Evolutionary conservation across 2,329 filamentous ascomycete genomes (phyloP).

Genomic region (Aureobasidium sp.): DNA sequence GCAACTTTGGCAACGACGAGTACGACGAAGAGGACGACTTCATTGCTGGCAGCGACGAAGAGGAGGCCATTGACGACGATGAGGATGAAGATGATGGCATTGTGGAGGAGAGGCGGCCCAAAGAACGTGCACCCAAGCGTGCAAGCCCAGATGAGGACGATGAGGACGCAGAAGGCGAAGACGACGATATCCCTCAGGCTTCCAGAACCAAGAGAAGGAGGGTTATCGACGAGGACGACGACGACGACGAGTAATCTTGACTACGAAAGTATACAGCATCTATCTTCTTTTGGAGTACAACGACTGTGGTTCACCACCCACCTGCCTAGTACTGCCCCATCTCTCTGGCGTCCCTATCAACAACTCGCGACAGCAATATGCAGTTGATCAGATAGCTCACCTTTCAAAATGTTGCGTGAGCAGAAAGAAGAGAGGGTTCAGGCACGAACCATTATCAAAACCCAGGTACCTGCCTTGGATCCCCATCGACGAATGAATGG

Average conservation of each 20-base stretch:
- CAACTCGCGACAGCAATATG: not conserved
- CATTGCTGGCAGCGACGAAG: conserved; percentile 59
- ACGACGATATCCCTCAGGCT: conserved; percentile 21
- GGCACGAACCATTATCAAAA: not conserved
- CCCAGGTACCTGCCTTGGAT: not conserved
- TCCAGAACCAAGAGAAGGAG: conserved; percentile 36
- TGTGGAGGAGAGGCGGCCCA: conserved; percentile 23
- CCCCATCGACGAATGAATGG: not conserved
- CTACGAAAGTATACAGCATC: not conserved
- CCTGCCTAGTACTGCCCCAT: not conserved
- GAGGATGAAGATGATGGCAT: conserved; percentile 44
- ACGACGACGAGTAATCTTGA: conserved; percentile 30
- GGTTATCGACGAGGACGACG: conserved; percentile 40
- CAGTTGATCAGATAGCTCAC: not conserved
- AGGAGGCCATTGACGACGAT: conserved; percentile 51
- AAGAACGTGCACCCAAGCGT: conserved; percentile 20
- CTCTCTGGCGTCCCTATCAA: not conserved
- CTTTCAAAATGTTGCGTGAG: not conserved
- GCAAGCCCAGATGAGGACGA: conserved; percentile 27
- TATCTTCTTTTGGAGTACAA: not conserved
- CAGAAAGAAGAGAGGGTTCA: not conserved
- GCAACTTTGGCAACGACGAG: conserved; percentile 57
- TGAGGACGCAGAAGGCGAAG: conserved; percentile 28
- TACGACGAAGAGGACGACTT: conserved; percentile 77
- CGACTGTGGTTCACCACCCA: not conserved